These are phyloP conservation scores for Colletotrichum brevisporum DNA, from an alignment of 2,329 filamentous ascomycete species.

Conservation along the genomic window DNA sequence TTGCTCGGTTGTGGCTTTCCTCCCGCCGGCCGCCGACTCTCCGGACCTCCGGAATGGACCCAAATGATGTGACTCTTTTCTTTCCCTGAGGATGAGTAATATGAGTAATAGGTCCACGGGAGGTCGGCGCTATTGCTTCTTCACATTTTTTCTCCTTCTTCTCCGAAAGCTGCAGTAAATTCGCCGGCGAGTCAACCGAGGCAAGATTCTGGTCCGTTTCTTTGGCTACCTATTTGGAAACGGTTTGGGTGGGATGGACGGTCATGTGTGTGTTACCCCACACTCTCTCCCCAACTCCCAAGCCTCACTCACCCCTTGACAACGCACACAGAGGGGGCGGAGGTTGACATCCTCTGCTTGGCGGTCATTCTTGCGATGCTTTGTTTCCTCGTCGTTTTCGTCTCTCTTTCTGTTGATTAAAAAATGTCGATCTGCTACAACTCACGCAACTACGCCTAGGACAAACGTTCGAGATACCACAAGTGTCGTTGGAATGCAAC, in stretches of 20 bases:
- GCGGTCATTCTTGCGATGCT: too few relatives aligned
- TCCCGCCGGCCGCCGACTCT: neutral
- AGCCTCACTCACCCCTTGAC: too few relatives aligned
- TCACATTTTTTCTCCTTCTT: neutral
- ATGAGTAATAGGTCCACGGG: neutral
- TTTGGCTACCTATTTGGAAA: neutral
- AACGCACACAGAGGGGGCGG: too few relatives aligned
- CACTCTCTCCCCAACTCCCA: neutral
- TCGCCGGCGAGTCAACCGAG: neutral
- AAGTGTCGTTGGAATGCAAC: too few relatives aligned
- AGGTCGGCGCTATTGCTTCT: neutral
- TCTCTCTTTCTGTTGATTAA: too few relatives aligned
- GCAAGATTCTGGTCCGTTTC: neutral
- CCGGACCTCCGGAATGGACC: conserved; percentile 5
- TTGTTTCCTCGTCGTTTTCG: too few relatives aligned
- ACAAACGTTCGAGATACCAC: too few relatives aligned
- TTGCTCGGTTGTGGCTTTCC: neutral
- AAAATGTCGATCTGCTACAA: too few relatives aligned
- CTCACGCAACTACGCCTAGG: too few relatives aligned
- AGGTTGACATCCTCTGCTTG: too few relatives aligned
- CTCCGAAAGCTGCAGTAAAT: neutral
- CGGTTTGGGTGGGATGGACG: neutral
- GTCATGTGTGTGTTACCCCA: neutral
- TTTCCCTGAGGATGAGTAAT: neutral
- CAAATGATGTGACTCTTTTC: neutral